Evolutionary conservation across 2,329 filamentous ascomycete species (phyloP).

Genomic region (Fusarium nisikadoi): DNA sequence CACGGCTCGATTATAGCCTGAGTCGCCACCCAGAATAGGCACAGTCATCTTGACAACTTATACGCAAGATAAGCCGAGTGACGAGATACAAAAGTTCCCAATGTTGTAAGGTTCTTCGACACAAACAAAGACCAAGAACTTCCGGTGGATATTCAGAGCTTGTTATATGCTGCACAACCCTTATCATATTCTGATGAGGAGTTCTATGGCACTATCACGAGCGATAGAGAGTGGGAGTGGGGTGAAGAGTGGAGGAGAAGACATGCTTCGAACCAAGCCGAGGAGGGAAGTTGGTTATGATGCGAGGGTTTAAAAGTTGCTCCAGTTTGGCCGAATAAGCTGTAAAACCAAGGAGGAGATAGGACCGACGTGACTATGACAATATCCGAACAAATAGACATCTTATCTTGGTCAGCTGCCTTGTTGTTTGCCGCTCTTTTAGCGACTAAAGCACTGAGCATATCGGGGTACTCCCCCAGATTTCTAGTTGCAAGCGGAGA

Average conservation of each 20-base stretch:
- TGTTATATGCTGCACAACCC: slow-evolving; percentile 12
- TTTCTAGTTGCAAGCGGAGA: slow-evolving; percentile 43
- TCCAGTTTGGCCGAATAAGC: background rate
- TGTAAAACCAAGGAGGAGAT: background rate
- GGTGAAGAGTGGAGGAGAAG: slow-evolving; percentile 19
- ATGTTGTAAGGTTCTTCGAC: background rate
- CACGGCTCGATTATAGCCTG: slow-evolving; percentile 67
- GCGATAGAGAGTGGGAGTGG: slow-evolving; percentile 23
- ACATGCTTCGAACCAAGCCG: slow-evolving; percentile 17
- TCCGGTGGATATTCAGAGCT: background rate
- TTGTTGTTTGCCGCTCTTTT: slow-evolving; percentile 25
- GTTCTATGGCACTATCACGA: slow-evolving; percentile 23
- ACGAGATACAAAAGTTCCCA: background rate
- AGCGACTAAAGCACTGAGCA: slow-evolving; percentile 20
- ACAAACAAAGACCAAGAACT: background rate
- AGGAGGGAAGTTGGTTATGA: slow-evolving; percentile 22
- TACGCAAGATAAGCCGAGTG: background rate
- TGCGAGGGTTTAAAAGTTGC: background rate
- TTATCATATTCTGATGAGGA: slow-evolving; percentile 29
- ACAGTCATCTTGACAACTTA: slow-evolving; percentile 4
- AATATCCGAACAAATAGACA: background rate
- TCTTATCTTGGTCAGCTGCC: slow-evolving; percentile 27
- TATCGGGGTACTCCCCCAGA: slow-evolving; percentile 19
- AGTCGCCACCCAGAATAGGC: background rate
- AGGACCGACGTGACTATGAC: background rate